Evolutionary conservation across 2,329 filamentous ascomycete genomes (phyloP).

Genomic region (Diaporthe sp.): DNA sequence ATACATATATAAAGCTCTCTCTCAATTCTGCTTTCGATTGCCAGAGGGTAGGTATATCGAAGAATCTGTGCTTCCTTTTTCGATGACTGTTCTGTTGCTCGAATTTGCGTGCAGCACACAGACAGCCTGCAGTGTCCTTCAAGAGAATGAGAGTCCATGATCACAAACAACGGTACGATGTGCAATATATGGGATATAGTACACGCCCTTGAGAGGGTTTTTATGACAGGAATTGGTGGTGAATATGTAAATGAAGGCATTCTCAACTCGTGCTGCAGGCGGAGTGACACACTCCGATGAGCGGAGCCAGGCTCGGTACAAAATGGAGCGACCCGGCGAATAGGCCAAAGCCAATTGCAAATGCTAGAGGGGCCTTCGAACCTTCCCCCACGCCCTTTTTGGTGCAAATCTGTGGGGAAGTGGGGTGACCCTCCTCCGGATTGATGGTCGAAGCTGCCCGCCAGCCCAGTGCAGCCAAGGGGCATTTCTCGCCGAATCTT

Average conservation of each 20-base stretch:
- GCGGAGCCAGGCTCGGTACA: conserved; percentile 29
- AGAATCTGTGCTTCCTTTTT: neutral
- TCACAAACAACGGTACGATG: neutral
- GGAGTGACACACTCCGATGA: neutral
- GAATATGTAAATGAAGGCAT: neutral
- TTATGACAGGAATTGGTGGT: neutral
- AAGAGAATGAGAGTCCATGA: neutral
- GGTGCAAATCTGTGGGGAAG: conserved; percentile 32
- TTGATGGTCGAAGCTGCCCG: neutral
- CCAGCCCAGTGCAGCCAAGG: neutral
- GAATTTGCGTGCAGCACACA: neutral
- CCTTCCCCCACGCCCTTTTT: conserved; percentile 21
- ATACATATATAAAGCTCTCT: neutral
- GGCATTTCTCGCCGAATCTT: conserved; percentile 35
- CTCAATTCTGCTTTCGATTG: neutral
- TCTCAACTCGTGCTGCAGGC: neutral
- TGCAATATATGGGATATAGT: neutral
- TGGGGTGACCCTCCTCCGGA: conserved; percentile 7
- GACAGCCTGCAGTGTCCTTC: too few relatives aligned
- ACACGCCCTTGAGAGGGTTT: neutral
- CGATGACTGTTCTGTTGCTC: neutral
- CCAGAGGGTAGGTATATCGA: neutral
- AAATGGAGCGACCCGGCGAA: conserved; percentile 33
- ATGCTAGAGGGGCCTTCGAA: conserved; percentile 2
- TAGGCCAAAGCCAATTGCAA: conserved; percentile 33